A percentile compares a stretch with the other conserved stretches of the same genome.
phyloP scores from a whole-genome alignment of 176 grass and related monocot species.

The Guadua angustifolia region DNA sequence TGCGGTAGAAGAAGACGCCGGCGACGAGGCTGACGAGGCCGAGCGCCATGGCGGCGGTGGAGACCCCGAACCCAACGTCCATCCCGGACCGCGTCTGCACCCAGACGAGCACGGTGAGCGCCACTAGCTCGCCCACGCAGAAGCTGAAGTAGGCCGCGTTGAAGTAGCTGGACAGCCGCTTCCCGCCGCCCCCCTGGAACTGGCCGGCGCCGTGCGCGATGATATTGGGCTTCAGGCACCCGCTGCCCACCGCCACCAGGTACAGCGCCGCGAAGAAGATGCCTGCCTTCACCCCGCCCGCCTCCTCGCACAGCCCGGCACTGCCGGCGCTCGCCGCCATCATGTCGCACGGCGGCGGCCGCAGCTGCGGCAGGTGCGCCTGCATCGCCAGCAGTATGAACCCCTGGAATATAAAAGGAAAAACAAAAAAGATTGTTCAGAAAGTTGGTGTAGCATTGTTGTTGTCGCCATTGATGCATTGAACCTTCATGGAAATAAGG shows the following conservation, averaged over 20 bases:
- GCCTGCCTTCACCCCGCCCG: slow-evolving; percentile 55
- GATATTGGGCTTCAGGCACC: slow-evolving; percentile 91
- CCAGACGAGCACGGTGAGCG: slow-evolving; percentile 82
- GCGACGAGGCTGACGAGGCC: slow-evolving; percentile 60
- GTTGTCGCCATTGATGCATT: slow-evolving; percentile 30
- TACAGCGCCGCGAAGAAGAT: slow-evolving; percentile 86
- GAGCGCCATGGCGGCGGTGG: slow-evolving; percentile 65
- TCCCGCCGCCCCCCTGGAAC: slow-evolving; percentile 47
- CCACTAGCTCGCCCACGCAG: slow-evolving; percentile 85
- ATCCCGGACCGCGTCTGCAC: slow-evolving; percentile 83
- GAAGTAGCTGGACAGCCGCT: slow-evolving; percentile 82
- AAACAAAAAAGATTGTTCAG: neutral
- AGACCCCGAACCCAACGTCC: slow-evolving; percentile 76
- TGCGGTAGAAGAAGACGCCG: slow-evolving; percentile 71
- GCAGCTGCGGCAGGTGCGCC: slow-evolving; percentile 81
- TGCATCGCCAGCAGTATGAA: slow-evolving; percentile 80
- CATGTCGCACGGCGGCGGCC: slow-evolving; percentile 80
- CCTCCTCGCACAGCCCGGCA: slow-evolving; percentile 53
- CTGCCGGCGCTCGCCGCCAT: slow-evolving; percentile 26
- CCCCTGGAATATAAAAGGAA: slow-evolving; percentile 46
- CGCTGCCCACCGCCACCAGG: slow-evolving; percentile 86
- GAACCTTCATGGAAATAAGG: neutral
- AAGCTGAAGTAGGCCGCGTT: slow-evolving; percentile 94
- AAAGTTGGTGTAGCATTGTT: slow-evolving; percentile 1
- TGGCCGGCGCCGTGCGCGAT: slow-evolving; percentile 82